Conservation (phyloP, 192 early-diverging fungal species). For the Glomus cerebriforme region DNA sequence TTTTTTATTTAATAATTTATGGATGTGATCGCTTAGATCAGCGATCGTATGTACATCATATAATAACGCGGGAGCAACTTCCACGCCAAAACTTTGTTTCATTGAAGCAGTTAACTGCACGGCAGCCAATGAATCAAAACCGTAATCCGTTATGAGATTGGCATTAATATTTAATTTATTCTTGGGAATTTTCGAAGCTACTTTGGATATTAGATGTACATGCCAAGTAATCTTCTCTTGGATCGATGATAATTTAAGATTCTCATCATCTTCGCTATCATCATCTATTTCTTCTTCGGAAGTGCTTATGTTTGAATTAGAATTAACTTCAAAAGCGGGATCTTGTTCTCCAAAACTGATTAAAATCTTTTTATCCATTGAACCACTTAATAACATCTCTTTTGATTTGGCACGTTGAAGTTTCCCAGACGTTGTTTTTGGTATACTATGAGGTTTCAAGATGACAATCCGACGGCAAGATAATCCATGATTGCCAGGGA, state of each 20-base stretch:
- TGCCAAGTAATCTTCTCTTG: not conserved
- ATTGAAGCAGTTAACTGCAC: constrained; percentile 28
- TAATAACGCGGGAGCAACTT: constrained; percentile 9
- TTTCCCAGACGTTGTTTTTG: constrained; percentile 27
- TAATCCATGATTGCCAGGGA: constrained; percentile 19
- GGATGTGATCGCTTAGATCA: not conserved
- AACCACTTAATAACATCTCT: constrained; percentile 4
- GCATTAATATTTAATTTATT: not conserved
- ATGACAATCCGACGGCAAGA: not conserved
- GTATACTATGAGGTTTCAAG: constrained; percentile 1
- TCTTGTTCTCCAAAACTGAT: not conserved
- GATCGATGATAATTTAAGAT: not conserved
- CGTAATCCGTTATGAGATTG: constrained; percentile 24
- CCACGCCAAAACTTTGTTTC: constrained; percentile 5
- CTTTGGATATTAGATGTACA: not conserved
- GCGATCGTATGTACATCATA: constrained; percentile 7
- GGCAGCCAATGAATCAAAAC: constrained; percentile 25
- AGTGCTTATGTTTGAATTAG: not conserved
- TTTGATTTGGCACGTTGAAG: constrained; percentile 1
- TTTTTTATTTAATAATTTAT: not conserved
- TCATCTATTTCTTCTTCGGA: not conserved
- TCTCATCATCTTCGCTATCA: not conserved
- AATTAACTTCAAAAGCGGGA: not conserved
- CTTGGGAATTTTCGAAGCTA: not conserved
- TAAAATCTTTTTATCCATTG: constrained; percentile 26